Percentiles rank a stretch among this genome's conserved stretches.
Conservation (phyloP, 805 yeast species). For the Candida dendrica region DNA sequence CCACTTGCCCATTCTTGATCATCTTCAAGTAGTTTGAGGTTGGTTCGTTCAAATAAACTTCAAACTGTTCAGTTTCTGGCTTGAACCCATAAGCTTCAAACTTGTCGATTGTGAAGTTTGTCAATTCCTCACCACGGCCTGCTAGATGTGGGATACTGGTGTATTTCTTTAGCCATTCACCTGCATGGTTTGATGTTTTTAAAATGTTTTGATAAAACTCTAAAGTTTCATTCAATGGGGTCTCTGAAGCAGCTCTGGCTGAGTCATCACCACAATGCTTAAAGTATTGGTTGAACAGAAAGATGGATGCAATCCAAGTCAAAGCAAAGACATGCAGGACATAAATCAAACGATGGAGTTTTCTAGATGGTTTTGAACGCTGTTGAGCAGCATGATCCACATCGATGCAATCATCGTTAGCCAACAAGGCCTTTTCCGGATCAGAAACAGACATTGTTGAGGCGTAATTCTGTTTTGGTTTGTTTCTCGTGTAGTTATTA, state of each 20-base stretch:
- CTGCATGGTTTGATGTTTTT: conserved; percentile 28
- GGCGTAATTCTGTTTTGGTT: too few species aligned
- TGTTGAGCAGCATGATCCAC: too few species aligned
- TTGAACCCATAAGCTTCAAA: conserved; percentile 55
- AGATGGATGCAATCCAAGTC: too few species aligned
- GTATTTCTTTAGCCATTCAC: conserved; percentile 47
- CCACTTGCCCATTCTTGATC: conserved; percentile 23
- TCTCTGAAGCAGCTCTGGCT: neutral
- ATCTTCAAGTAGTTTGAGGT: conserved; percentile 43
- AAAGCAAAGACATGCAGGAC: too few species aligned
- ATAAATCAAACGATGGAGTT: too few species aligned
- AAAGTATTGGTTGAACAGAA: neutral
- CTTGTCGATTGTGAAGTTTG: conserved; percentile 51
- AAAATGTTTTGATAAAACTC: conserved; percentile 20
- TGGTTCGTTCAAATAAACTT: conserved; percentile 62
- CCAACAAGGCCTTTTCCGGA: too few species aligned
- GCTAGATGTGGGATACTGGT: conserved; percentile 53
- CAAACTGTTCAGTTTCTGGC: conserved; percentile 46
- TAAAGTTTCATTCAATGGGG: neutral
- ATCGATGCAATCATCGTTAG: too few species aligned
- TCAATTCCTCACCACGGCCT: conserved; percentile 41
- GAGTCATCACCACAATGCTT: too few species aligned
- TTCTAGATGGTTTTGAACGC: too few species aligned
- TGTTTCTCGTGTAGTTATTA: too few species aligned
- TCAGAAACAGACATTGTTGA: too few species aligned